Conservation (phyloP, 2,329 filamentous ascomycete genomes). For the Venturia pyrina region DNA sequence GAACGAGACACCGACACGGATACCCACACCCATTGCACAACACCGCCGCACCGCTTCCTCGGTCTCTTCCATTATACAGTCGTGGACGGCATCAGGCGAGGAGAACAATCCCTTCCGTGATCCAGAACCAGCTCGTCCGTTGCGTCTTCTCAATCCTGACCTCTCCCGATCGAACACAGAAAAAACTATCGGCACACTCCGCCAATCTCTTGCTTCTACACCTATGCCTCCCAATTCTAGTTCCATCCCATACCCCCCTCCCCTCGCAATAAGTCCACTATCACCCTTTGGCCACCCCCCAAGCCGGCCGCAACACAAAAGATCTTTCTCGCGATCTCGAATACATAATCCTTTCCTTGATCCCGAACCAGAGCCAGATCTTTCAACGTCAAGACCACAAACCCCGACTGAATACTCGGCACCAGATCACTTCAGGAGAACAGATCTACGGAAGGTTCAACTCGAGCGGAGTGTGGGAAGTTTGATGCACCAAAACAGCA, state of each 20-base stretch:
- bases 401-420: background rate
- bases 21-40: conserved; percentile 8
- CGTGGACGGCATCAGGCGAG: conserved; percentile 5
- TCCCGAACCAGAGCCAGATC: background rate
- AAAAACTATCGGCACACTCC: background rate
- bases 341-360: conserved; percentile 8
- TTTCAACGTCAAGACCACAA: background rate
- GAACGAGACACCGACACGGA: background rate
- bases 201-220: background rate
- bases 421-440: background rate
- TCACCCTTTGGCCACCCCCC: background rate
- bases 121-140: conserved; percentile 3
- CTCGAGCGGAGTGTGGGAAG: background rate
- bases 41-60: conserved; percentile 7
- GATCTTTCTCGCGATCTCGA: conserved; percentile 2
- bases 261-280: background rate
- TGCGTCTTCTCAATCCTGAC: conserved; percentile 7
- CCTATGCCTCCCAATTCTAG: background rate
- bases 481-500: conserved; percentile 6
- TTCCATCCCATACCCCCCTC: background rate
- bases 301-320: background rate
- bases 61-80: conserved; percentile 8
- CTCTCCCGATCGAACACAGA: conserved; percentile 8
- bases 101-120: conserved; percentile 12
- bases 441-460: background rate